Conservation (phyloP, 2,329 filamentous ascomycete genomes). For the Phoma sp. region DNA sequence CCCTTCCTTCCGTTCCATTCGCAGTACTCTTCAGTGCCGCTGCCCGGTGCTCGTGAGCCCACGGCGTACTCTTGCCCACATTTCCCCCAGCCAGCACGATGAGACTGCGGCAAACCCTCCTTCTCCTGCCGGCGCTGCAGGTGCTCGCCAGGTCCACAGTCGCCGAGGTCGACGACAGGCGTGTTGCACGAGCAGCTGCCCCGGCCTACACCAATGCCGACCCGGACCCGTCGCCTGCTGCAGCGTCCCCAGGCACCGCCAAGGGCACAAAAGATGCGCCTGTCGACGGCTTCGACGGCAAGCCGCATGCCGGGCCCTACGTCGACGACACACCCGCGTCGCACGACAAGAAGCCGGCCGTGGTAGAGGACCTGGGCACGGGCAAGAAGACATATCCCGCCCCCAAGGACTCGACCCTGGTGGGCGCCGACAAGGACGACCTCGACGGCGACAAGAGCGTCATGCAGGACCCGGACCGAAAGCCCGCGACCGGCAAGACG, state of each 20-base stretch:
- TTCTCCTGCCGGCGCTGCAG: constrained; percentile 68
- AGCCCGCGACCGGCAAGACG: constrained; percentile 81
- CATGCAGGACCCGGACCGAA: constrained; percentile 86
- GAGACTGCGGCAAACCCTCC: constrained; percentile 62
- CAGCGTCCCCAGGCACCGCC: constrained; percentile 28
- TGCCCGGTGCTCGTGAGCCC: constrained; percentile 2
- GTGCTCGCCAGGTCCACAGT: constrained; percentile 60
- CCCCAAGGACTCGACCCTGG: constrained; percentile 35
- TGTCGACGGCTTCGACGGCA: constrained; percentile 91
- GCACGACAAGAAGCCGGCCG: constrained; percentile 42
- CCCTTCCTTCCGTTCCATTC: not conserved
- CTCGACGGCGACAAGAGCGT: constrained; percentile 73
- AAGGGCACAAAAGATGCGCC: constrained; percentile 79
- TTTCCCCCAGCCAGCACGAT: constrained; percentile 54
- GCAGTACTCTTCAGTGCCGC: not conserved
- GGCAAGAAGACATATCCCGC: constrained; percentile 37
- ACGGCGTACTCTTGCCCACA: constrained; percentile 18
- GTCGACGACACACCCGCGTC: constrained; percentile 61
- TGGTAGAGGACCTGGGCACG: constrained; percentile 49
- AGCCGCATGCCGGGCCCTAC: constrained; percentile 86
- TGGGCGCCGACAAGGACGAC: constrained; percentile 51
- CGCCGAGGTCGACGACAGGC: constrained; percentile 38
- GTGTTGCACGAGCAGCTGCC: constrained; percentile 40
- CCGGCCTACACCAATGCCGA: constrained; percentile 33
- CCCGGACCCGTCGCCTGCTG: constrained; percentile 30